Evolutionary conservation across 441 rosid genomes (phyloP), one percentile per base, ranked within the genome.

Genomic region (Corymbia citriodora): DNA sequence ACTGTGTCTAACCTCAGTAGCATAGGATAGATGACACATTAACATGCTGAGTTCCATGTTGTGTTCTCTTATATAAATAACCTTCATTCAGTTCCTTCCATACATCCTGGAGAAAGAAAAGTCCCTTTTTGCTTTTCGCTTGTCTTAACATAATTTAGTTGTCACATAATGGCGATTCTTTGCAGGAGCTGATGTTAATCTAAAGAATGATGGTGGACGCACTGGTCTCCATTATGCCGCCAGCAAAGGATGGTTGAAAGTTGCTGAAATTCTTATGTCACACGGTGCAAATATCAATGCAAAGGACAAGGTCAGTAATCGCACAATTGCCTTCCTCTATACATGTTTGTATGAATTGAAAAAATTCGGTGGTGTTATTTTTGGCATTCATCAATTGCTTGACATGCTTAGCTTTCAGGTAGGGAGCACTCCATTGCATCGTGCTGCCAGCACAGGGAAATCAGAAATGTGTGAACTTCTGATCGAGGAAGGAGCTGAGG

Each of bases 191-290:
- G 96, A 97, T 94, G 96, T 96, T 17, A 94, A 96, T 94, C 87
- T 94, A 85, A 96, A 94, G 91, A 98, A 96, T 91, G 93, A 94
- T 52, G 99, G 98, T 33, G 98, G 98, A 36, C 97, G 97, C 8
- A 92, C 96, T 87, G 99, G 99, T 81, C 98, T 98, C 91, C 99
- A 98, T 91, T 97, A 98, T 94, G 98, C 99, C 74, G 99, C 99
- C 81, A 98, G 99, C 94, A 97, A 97, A 94, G 99, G 99, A 83
- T 89, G 96, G 95, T 63, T 93, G 90, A 93, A 96, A 89, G 92
- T 98, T 55, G 98, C 98, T 89, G 95, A 96, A 90, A 91, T 93
- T 94, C 91, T 98, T 89, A 92, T 98, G 74, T 89, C 95, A 27
- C 95, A 92, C 11, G 94, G 97, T 18, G 98, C 98, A 89, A 96